Conservation (phyloP, 305 asterid species). For the Fraxinus sp. region DNA sequence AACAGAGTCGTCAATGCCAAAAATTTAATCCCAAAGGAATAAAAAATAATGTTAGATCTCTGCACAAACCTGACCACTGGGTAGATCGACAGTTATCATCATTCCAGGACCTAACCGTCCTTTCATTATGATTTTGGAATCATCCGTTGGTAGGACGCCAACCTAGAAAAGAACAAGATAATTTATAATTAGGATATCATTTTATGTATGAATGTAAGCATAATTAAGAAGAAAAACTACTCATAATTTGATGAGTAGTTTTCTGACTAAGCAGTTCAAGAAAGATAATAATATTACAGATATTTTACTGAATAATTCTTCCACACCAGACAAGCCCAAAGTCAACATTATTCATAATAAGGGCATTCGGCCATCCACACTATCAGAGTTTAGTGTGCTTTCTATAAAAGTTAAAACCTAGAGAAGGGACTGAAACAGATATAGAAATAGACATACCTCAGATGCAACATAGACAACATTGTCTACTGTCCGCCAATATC, state of each 20-base stretch:
- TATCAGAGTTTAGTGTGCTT: not conserved
- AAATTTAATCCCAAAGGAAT: conserved; percentile 9
- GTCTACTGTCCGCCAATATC: conserved; percentile 97
- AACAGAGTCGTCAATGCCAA: not conserved
- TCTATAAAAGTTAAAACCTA: not conserved
- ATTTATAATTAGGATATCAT: conserved; percentile 23
- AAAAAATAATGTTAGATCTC: conserved; percentile 7
- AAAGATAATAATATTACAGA: conserved; percentile 4
- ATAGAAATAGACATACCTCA: conserved; percentile 61
- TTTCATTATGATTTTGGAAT: conserved; percentile 89
- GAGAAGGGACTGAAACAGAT: conserved; percentile 6
- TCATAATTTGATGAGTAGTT: conserved; percentile 1
- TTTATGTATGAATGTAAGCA: not conserved
- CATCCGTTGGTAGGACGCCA: conserved; percentile 92
- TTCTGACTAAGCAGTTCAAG: conserved; percentile 12
- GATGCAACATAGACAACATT: conserved; percentile 98
- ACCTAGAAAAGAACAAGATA: conserved; percentile 53
- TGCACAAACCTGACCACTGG: conserved; percentile 80
- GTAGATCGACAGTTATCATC: conserved; percentile 94
- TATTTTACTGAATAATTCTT: not conserved
- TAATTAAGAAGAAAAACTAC: conserved; percentile 12
- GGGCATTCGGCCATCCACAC: not conserved
- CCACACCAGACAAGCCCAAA: not conserved
- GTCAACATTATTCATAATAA: not conserved
- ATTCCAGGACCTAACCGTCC: conserved; percentile 99